Percentiles rank a stretch among this genome's conserved stretches.
These are phyloP conservation scores for Boletus coccyginus DNA, from an alignment of 768 basidiomycete species.

Conservation along the genomic window DNA sequence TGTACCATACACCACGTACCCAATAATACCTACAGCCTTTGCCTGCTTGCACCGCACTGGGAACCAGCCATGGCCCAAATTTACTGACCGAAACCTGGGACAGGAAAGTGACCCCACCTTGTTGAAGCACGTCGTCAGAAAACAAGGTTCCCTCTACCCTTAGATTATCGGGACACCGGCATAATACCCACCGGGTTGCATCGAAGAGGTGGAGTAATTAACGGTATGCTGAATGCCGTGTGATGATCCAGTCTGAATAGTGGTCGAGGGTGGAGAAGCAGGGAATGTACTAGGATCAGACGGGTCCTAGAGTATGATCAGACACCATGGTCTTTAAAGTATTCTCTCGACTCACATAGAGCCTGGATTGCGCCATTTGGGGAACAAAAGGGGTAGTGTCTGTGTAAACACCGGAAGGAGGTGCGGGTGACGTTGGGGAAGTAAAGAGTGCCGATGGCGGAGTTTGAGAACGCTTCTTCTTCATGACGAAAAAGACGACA, in stretches of 20 bases:
- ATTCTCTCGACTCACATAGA: constrained; percentile 28
- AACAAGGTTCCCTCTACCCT: neutral
- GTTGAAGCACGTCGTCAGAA: no score
- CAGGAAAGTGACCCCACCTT: neutral
- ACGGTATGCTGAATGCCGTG: constrained; percentile 2
- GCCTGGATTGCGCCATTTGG: constrained; percentile 22
- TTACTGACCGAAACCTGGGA: neutral
- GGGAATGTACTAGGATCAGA: constrained; percentile 39
- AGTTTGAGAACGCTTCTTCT: constrained; percentile 25
- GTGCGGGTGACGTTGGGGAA: neutral
- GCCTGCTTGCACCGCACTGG: no score
- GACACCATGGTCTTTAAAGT: neutral
- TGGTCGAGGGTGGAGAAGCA: constrained; percentile 19
- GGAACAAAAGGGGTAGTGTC: constrained; percentile 12
- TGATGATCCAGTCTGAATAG: constrained; percentile 3
- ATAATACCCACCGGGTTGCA: constrained; percentile 20
- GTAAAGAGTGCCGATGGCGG: constrained; percentile 17
- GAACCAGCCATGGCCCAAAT: no score
- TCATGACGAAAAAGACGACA: constrained; percentile 38
- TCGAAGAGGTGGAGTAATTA: constrained; percentile 8
- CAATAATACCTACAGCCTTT: no score
- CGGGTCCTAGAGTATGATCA: constrained; percentile 28
- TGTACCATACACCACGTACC: no score
- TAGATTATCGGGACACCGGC: constrained; percentile 27
- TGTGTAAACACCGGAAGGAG: constrained; percentile 5